Base-by-base conservation (phyloP, 2,329 filamentous ascomycete species). In the Coniochaeta sp. region DNA sequence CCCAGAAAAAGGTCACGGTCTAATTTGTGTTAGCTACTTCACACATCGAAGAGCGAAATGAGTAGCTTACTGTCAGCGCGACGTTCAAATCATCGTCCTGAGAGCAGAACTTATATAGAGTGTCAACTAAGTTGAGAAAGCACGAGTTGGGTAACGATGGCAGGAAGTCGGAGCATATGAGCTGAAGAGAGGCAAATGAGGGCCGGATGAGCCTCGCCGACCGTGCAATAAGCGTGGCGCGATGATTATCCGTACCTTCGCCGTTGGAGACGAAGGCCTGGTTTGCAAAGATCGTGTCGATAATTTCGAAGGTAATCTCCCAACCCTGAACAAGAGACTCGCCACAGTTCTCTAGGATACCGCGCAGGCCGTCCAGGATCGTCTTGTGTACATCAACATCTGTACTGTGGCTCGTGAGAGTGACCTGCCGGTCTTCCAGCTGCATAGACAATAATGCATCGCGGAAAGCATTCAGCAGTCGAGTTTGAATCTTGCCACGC, bases 1-100 rank as follows among this genome's bases (percentile, higher is more conserved):
- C 93, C 91, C 93, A 97, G 72, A 96, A 96, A 70, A 96, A 95
- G 0, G 93, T 96, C 9, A 96, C 90, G 1, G 93, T 95, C 85
- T 91, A 58, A 3, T 24, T 56, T 36, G 31, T 40, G 62, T 58
- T 59, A 67, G 58, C 2, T 24, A 38, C 38, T 64, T 28, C 6
- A n/a, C 28, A n/a, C 36, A 1, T 14, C 14, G 65, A 22, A 64
- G 16, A 9, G 50, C 24, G 19, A 11, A 50, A 1, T 3, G 7
- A 16, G 19, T 12, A n/a, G 72, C 83, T 73, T 78, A 90, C 89
- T 36, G 95, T 98, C 28, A 99, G 79, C 0, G 93, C 93, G 68
- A 98, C 96, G 67, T 99, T 99, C 40, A 99, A 81, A 69, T 99
- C 95, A 65, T 96, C 90, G 64, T 88, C 83, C 72, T 99, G 95